phyloP scores from a whole-genome alignment of 2,329 filamentous ascomycete species.

The Colletotrichum sp. region DNA sequence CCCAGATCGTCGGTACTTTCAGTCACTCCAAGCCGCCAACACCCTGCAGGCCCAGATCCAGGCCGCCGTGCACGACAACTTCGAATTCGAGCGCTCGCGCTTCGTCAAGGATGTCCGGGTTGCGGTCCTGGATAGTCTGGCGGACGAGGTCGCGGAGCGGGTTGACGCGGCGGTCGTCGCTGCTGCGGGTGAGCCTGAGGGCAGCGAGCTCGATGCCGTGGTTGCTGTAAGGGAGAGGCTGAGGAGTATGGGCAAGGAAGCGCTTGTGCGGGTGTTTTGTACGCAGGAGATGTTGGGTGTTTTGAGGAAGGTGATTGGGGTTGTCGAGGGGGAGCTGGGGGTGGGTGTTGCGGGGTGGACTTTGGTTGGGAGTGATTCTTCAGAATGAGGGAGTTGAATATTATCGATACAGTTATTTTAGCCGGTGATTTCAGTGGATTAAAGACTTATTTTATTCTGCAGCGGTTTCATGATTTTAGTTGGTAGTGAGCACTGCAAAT shows the following conservation, averaged over 20 bases:
- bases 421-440: too few relatives aligned
- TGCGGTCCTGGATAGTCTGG: neutral
- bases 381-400: neutral
- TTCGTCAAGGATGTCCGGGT: neutral
- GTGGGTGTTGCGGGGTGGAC: neutral
- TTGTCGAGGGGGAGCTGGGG: neutral
- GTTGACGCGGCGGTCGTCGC: neutral
- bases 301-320: neutral
- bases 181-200: neutral
- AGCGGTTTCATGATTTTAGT: too few relatives aligned
- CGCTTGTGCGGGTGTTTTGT: neutral
- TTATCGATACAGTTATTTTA: too few relatives aligned
- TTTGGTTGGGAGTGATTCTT: neutral
- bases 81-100: neutral
- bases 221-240: neutral
- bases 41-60: neutral
- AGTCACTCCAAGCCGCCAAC: neutral
- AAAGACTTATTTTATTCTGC: too few relatives aligned
- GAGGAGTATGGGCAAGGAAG: neutral
- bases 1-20: neutral
- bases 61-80: neutral
- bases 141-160: neutral
- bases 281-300: constrained; percentile 4
- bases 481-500: too few relatives aligned
- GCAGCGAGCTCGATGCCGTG: neutral